These are phyloP conservation scores for Yamadazyma olivae DNA, from an alignment of 805 yeast genomes.

Conservation along the genomic window DNA sequence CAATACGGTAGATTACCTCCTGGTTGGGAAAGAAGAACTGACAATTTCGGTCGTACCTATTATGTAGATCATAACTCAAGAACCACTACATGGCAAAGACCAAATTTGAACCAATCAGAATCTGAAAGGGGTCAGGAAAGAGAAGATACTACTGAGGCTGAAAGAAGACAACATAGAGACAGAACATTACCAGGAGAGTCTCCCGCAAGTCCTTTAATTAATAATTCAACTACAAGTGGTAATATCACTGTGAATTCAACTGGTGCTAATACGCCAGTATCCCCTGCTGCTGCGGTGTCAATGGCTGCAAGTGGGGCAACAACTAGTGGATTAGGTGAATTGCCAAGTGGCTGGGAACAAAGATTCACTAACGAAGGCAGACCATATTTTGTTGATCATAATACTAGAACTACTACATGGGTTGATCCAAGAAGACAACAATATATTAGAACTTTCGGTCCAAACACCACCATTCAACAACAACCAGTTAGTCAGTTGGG, in stretches of 20 bases:
- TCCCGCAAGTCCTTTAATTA: constrained; percentile 32
- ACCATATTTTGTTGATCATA: constrained; percentile 97
- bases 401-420: constrained; percentile 99
- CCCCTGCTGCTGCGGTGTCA: constrained; percentile 64
- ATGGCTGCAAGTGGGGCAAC: constrained; percentile 83
- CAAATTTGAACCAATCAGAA: constrained; percentile 78
- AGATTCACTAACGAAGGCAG: constrained; percentile 97
- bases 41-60: constrained; percentile 94
- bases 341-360: constrained; percentile 99
- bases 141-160: constrained; percentile 74
- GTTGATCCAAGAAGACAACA: constrained; percentile 99
- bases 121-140: constrained; percentile 62
- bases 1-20: constrained; percentile 95
- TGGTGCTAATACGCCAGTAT: constrained; percentile 49
- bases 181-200: constrained; percentile 79
- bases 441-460: constrained; percentile 91
- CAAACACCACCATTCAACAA: constrained; percentile 90
- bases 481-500: constrained; percentile 98
- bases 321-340: constrained; percentile 92
- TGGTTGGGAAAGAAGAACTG: constrained; percentile 99
- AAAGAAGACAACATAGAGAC: constrained; percentile 85
- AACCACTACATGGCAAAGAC: constrained; percentile 99
- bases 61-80: constrained; percentile 97
- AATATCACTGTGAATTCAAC: constrained; percentile 46
- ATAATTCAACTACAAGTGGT: constrained; percentile 25